These are phyloP conservation scores for Trypethelium eluteriae DNA, from an alignment of 495 filamentous ascomycete genomes.

Conservation along the genomic window DNA sequence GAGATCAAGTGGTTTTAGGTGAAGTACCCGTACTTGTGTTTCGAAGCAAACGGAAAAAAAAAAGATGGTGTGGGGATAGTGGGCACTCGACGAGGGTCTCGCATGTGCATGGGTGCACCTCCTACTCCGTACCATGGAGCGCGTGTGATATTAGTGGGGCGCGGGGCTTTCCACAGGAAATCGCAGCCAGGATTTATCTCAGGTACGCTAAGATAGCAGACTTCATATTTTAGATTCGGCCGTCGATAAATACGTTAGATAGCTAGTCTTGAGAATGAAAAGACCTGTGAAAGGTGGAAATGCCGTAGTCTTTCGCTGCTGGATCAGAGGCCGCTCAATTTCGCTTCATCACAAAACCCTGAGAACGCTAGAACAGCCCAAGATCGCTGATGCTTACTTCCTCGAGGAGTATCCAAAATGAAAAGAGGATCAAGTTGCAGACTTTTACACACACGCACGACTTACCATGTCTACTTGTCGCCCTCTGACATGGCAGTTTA, in stretches of 20 bases:
- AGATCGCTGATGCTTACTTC: not conserved
- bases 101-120: too few species aligned
- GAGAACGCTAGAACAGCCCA: not conserved
- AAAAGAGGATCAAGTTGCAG: not conserved
- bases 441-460: not conserved
- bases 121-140: not conserved
- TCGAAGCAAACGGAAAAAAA: not conserved
- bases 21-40: not conserved
- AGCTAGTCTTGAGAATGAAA: too few species aligned
- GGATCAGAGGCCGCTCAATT: not conserved
- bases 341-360: not conserved
- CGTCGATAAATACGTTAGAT: too few species aligned
- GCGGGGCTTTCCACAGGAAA: not conserved
- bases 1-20: slow-evolving; percentile 8
- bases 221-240: too few species aligned
- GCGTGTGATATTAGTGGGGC: not conserved
- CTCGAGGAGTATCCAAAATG: not conserved
- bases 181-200: not conserved
- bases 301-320: not conserved
- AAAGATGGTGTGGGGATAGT: slow-evolving; percentile 14
- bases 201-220: too few species aligned
- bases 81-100: not conserved
- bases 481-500: too few species aligned
- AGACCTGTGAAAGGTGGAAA: too few species aligned
- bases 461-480: too few species aligned